A percentile compares a stretch with the other conserved stretches of the same genome.
These are phyloP conservation scores for Podila verticillata DNA, from an alignment of 192 early-diverging fungal genomes.

Conservation along the genomic window DNA sequence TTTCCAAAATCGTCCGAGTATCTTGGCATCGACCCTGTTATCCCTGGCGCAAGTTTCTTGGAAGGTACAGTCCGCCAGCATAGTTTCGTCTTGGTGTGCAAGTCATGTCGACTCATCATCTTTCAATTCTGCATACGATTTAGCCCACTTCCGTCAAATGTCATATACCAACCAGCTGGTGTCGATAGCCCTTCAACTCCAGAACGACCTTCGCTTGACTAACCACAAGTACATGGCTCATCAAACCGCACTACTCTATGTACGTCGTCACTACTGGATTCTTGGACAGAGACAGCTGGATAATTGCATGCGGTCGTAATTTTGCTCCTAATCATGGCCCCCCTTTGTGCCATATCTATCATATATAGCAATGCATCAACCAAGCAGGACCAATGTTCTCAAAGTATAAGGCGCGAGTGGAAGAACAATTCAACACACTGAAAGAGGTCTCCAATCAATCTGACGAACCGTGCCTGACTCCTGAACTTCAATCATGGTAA, in stretches of 20 bases:
- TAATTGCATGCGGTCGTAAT: too few relatives aligned
- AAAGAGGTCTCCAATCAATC: slow-evolving; percentile 48
- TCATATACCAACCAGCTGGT: slow-evolving; percentile 56
- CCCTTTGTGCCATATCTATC: too few relatives aligned
- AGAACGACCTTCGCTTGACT: slow-evolving; percentile 54
- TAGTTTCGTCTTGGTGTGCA: background rate
- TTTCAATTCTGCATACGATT: background rate
- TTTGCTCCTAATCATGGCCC: too few relatives aligned
- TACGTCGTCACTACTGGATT: slow-evolving; percentile 12
- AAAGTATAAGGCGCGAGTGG: slow-evolving; percentile 57
- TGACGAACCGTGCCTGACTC: slow-evolving; percentile 42
- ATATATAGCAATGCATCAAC: slow-evolving; percentile 54
- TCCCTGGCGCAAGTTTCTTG: slow-evolving; percentile 32
- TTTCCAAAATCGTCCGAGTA: slow-evolving; percentile 55
- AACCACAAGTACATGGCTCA: slow-evolving; percentile 68
- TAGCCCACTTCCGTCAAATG: slow-evolving; percentile 59
- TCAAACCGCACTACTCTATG: slow-evolving; percentile 64
- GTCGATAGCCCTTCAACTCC: slow-evolving; percentile 59
- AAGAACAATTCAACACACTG: slow-evolving; percentile 51
- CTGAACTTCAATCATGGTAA: slow-evolving; percentile 54
- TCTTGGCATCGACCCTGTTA: slow-evolving; percentile 33
- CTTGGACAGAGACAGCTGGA: background rate
- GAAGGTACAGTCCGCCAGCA: slow-evolving; percentile 9
- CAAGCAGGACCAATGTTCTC: slow-evolving; percentile 53
- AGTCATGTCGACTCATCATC: too few relatives aligned